These are phyloP conservation scores for Fimicolochytrium jonesii DNA, from an alignment of 192 early-diverging fungal genomes.

Conservation along the genomic window DNA sequence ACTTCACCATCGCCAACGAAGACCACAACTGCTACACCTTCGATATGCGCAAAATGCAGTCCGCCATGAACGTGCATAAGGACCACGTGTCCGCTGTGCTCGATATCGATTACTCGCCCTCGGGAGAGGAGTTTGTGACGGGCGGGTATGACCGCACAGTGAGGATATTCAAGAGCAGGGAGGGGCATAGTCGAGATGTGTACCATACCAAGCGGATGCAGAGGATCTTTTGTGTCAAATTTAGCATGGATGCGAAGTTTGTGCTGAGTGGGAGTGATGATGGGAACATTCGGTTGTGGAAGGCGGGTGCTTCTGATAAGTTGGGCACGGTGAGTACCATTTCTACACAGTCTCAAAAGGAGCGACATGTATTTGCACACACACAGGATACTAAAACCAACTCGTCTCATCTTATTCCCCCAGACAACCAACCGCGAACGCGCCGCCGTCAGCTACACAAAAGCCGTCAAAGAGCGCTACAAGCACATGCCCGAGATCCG, in stretches of 20 bases:
- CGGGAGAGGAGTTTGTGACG: slow-evolving; percentile 92
- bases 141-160: slow-evolving; percentile 94
- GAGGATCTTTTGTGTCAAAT: slow-evolving; percentile 84
- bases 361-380: too few relatives aligned
- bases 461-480: slow-evolving; percentile 90
- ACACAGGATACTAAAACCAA: too few relatives aligned
- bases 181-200: slow-evolving; percentile 83
- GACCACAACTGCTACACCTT: slow-evolving; percentile 97
- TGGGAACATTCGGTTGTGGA: slow-evolving; percentile 97
- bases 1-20: slow-evolving; percentile 92
- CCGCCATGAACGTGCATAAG: slow-evolving; percentile 81
- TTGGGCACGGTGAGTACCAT: slow-evolving; percentile 51
- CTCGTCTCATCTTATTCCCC: background rate
- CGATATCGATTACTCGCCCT: slow-evolving; percentile 97
- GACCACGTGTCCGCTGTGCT: slow-evolving; percentile 98
- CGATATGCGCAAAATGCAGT: slow-evolving; percentile 94
- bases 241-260: slow-evolving; percentile 91
- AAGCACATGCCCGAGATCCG: slow-evolving; percentile 86
- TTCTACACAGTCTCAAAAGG: too few relatives aligned
- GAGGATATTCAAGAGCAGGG: slow-evolving; percentile 75
- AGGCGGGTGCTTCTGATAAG: slow-evolving; percentile 87
- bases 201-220: slow-evolving; percentile 99
- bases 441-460: slow-evolving; percentile 70
- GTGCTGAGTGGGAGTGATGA: slow-evolving; percentile 95
- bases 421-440: slow-evolving; percentile 65